A percentile compares a stretch with the other conserved stretches of the same genome.
Evolutionary conservation across 2,329 filamentous ascomycete genomes (phyloP).

Genomic region (Rhynchosporium secalis): DNA sequence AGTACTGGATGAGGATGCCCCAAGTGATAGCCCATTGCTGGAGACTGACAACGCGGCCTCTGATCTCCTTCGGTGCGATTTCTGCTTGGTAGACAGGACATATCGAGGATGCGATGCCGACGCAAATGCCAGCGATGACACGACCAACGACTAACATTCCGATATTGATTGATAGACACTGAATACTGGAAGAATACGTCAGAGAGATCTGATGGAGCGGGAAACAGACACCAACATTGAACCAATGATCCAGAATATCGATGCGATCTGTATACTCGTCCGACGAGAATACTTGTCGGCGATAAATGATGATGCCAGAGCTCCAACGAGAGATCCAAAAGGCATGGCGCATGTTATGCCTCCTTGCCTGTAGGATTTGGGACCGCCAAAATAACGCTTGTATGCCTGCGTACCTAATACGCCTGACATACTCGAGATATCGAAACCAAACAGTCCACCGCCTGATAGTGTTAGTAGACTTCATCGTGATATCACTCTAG

Average conservation of each 20-base stretch:
- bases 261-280: constrained; percentile 49
- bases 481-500: neutral
- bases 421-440: constrained; percentile 73
- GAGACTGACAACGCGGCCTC: constrained; percentile 61
- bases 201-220: neutral
- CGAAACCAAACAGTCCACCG: constrained; percentile 74
- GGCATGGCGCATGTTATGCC: constrained; percentile 75
- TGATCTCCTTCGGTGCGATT: constrained; percentile 58
- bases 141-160: constrained; percentile 72
- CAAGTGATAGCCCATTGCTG: constrained; percentile 73
- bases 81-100: constrained; percentile 69
- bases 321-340: constrained; percentile 67
- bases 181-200: constrained; percentile 49
- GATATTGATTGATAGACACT: constrained; percentile 61
- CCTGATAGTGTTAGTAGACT: constrained; percentile 42
- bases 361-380: constrained; percentile 59
- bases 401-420: constrained; percentile 68
- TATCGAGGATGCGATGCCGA: constrained; percentile 70
- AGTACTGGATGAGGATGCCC: constrained; percentile 67
- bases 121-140: constrained; percentile 69
- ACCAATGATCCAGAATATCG: constrained; percentile 50
- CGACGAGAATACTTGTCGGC: constrained; percentile 53
- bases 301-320: constrained; percentile 55
- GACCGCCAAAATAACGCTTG: constrained; percentile 69
- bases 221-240: constrained; percentile 38